These are phyloP conservation scores for Lachnum nothofagi DNA, from an alignment of 2,329 filamentous ascomycete genomes.

Conservation along the genomic window DNA sequence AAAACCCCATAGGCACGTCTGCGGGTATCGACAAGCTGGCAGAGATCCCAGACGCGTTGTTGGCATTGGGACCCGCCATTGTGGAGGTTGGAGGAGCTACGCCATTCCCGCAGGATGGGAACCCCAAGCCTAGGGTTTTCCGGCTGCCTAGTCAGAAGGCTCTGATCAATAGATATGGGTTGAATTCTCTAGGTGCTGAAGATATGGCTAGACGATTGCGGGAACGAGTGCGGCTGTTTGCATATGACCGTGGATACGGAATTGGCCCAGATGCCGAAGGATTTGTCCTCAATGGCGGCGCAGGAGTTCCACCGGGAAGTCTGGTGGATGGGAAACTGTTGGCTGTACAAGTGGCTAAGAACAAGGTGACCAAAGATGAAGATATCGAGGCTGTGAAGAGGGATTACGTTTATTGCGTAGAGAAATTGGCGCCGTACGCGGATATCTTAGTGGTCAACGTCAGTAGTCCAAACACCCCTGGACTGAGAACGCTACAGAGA, in stretches of 20 bases:
- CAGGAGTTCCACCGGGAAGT: conserved; percentile 76
- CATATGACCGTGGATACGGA: conserved; percentile 63
- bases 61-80: conserved; percentile 77
- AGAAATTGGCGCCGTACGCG: conserved; percentile 76
- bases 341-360: conserved; percentile 93
- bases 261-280: conserved; percentile 58
- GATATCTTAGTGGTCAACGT: conserved; percentile 98
- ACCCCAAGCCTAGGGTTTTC: conserved; percentile 83
- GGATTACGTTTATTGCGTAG: conserved; percentile 85
- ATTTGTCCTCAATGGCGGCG: conserved; percentile 70
- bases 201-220: conserved; percentile 74
- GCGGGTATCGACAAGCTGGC: conserved; percentile 93
- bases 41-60: conserved; percentile 77
- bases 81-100: conserved; percentile 93
- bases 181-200: conserved; percentile 88
- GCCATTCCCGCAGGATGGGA: conserved; percentile 79
- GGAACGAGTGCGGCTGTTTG: conserved; percentile 72
- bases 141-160: conserved; percentile 77
- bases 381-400: conserved; percentile 78
- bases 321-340: conserved; percentile 71
- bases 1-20: conserved; percentile 90
- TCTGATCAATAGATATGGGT: conserved; percentile 90
- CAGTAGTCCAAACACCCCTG: conserved; percentile 92
- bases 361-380: conserved; percentile 81
- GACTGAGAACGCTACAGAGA: conserved; percentile 80